These are phyloP conservation scores for Rosellinia necatrix DNA, from an alignment of 2,329 filamentous ascomycete species.

Conservation along the genomic window DNA sequence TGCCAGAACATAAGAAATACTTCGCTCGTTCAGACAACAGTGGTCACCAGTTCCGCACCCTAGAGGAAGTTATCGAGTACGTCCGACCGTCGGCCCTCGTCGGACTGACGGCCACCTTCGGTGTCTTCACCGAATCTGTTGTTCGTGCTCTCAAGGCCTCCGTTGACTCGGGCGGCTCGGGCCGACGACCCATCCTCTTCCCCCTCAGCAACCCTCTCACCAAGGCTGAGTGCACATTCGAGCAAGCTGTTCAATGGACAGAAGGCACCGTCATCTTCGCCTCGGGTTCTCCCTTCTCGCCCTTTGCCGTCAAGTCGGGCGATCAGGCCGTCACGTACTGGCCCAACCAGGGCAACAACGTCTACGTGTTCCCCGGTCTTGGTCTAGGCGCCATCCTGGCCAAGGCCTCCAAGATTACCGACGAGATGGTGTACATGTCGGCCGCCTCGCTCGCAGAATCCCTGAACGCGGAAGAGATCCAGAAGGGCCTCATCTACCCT, in stretches of 20 bases:
- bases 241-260: constrained; percentile 89
- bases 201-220: constrained; percentile 93
- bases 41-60: constrained; percentile 72
- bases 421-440: constrained; percentile 96
- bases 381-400: constrained; percentile 90
- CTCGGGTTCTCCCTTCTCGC: constrained; percentile 88
- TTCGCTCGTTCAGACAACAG: constrained; percentile 69
- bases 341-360: constrained; percentile 83
- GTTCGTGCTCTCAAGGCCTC: constrained; percentile 71
- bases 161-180: constrained; percentile 66
- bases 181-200: constrained; percentile 88
- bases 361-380: constrained; percentile 96
- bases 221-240: constrained; percentile 97
- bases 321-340: constrained; percentile 69
- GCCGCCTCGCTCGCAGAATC: constrained; percentile 79
- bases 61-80: constrained; percentile 91
- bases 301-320: constrained; percentile 66
- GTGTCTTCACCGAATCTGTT: constrained; percentile 88
- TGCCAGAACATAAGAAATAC: constrained; percentile 86
- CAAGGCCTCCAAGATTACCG: constrained; percentile 84
- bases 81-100: constrained; percentile 94
- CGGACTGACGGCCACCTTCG: constrained; percentile 91
- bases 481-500: constrained; percentile 86
- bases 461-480: constrained; percentile 79
- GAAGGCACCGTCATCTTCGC: constrained; percentile 92